Evolutionary conservation across 306 rosid species (phyloP), one percentile per base, ranked within the genome.

Genomic region (Begonia masoniana): DNA sequence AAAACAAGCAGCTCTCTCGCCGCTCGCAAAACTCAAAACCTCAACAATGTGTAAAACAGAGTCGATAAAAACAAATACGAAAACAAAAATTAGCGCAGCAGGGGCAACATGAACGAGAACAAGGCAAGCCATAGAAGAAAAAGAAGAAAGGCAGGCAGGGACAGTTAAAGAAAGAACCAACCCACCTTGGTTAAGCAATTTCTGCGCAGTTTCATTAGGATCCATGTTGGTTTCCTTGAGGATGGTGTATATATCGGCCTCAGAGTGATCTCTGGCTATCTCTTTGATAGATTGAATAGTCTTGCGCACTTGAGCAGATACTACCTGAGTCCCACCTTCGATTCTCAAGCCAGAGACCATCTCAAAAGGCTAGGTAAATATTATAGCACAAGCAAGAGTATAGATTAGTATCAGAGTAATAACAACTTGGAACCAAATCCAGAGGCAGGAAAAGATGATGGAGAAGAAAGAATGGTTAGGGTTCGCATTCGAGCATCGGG

Each of bases 161-260:
- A 21, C 24, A 21, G 24, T 21, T 21, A 2, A 21, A 21, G 24
- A 21, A 21, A 21, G 24, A 21, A 21, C 24, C 24, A 21, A 21
- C 24, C 31, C 15, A 91, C 99, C 99, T 83, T 91, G 99, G 78
- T 71, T 68, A 48, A 91, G 96, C 85, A 91, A 79, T 74, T 83
- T 86, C 84, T 86, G 92, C n/a, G 92, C 39, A n/a, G 99, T 83
- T 68, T 91, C 99, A 57, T 91, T 83, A 70, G 99, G 99, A 73
- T 91, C 99, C 99, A 91, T 91, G 76, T 86, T 64, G 21, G 74
- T 53, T 61, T 91, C 99, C 68, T 74, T 83, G 14, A 91, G 94
- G 52, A 88, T 66, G 19, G 58, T 76, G 68, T 91, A 91, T 52
- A 91, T 91, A 79, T 91, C 99, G 53, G 78, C 78, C 61, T 86